Evolutionary conservation across 352 stramenopile genomes (phyloP).

Genomic region (Phytopythium chamaehyphon): DNA sequence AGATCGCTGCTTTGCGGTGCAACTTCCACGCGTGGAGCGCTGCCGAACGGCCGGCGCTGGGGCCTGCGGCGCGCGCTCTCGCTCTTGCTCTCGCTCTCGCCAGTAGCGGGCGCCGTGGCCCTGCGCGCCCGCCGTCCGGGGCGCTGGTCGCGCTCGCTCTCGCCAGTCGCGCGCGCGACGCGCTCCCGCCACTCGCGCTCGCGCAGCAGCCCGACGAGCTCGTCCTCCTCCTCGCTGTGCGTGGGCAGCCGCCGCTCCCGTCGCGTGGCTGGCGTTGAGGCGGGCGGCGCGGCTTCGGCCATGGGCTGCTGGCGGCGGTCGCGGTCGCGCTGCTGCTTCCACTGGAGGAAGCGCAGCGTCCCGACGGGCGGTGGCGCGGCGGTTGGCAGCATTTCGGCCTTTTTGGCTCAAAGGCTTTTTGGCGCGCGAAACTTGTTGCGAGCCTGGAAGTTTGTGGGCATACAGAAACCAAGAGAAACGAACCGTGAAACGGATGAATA

Average conservation of each 20-base stretch:
- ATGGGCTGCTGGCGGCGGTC: conserved; percentile 6
- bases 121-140: too few species aligned
- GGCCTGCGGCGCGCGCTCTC: background rate
- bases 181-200: conserved; percentile 26
- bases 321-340: conserved; percentile 16
- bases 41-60: conserved; percentile 11
- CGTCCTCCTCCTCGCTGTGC: conserved; percentile 29
- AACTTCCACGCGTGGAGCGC: conserved; percentile 8
- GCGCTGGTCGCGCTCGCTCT: too few species aligned
- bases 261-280: background rate
- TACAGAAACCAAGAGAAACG: too few species aligned
- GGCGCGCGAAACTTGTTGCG: too few species aligned
- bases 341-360: conserved; percentile 13
- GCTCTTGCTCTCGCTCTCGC: conserved; percentile 8
- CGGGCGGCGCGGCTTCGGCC: background rate
- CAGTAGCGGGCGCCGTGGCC: too few species aligned
- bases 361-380: conserved; percentile 1
- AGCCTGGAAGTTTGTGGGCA: too few species aligned
- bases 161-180: too few species aligned
- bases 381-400: conserved; percentile 1
- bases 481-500: too few species aligned
- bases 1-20: too few species aligned
- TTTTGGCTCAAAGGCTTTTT: too few species aligned
- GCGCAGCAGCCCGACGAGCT: conserved; percentile 33
- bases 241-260: background rate